Conservation (phyloP, 2,329 filamentous ascomycete species). For the Ascochyta fabae region DNA sequence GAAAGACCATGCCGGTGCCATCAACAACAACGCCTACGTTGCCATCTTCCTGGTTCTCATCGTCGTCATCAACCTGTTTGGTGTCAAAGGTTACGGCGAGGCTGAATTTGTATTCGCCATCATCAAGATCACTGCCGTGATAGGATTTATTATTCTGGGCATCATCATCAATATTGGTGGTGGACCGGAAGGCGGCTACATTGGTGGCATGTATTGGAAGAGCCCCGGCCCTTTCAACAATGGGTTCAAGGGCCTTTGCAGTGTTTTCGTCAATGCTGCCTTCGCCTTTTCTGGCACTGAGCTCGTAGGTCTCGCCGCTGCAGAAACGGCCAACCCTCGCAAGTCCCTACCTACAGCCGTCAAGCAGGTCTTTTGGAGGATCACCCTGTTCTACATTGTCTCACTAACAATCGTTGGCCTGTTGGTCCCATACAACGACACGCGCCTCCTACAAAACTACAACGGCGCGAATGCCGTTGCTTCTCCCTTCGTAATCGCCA, state of each 20-base stretch:
- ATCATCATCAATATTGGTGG: slow-evolving; percentile 87
- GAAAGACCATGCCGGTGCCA: slow-evolving; percentile 51
- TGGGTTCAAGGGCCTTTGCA: slow-evolving; percentile 69
- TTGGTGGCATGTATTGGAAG: slow-evolving; percentile 79
- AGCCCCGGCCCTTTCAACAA: slow-evolving; percentile 83
- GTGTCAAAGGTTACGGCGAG: slow-evolving; percentile 84
- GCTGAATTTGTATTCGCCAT: slow-evolving; percentile 88
- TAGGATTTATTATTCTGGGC: slow-evolving; percentile 88
- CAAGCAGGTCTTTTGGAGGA: slow-evolving; percentile 57
- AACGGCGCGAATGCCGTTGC: slow-evolving; percentile 72
- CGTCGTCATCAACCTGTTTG: slow-evolving; percentile 71
- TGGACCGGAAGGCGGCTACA: slow-evolving; percentile 66
- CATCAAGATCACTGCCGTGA: slow-evolving; percentile 83
- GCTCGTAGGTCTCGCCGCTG: slow-evolving; percentile 65
- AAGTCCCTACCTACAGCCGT: slow-evolving; percentile 55
- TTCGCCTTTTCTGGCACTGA: slow-evolving; percentile 70
- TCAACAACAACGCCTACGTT: slow-evolving; percentile 68
- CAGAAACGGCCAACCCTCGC: slow-evolving; percentile 63
- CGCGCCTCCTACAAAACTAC: slow-evolving; percentile 64
- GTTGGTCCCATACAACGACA: slow-evolving; percentile 76
- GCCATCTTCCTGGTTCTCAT: slow-evolving; percentile 80
- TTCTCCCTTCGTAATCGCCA: slow-evolving; percentile 93
- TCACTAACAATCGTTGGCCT: slow-evolving; percentile 81
- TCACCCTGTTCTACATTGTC: slow-evolving; percentile 78
- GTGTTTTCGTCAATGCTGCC: slow-evolving; percentile 68